phyloP scores from a whole-genome alignment of 257 asterid genomes.

The Verbena officinalis region DNA sequence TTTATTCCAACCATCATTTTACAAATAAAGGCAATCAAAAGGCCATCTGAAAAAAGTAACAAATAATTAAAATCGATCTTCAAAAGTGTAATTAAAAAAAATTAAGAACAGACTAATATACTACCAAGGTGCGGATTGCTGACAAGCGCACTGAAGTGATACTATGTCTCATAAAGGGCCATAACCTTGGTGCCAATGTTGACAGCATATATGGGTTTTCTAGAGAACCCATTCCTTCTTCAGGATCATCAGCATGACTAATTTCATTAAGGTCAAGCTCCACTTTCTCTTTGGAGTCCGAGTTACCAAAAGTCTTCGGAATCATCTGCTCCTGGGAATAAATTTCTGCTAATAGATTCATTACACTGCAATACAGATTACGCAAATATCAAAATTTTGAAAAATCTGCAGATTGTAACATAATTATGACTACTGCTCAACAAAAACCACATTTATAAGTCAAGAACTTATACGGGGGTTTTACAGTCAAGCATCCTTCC shows the following conservation, averaged over 20 bases:
- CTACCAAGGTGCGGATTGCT: slow-evolving; percentile 97
- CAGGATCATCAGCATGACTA: slow-evolving; percentile 54
- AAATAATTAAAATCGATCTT: background rate
- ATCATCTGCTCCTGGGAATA: slow-evolving; percentile 96
- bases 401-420: slow-evolving; percentile 13
- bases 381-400: slow-evolving; percentile 31
- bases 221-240: slow-evolving; percentile 65
- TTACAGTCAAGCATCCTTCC: slow-evolving; percentile 3
- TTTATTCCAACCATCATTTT: background rate
- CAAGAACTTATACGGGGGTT: background rate
- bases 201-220: slow-evolving; percentile 83
- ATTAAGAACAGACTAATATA: slow-evolving; percentile 16
- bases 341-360: slow-evolving; percentile 97
- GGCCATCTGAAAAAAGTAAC: slow-evolving; percentile 1
- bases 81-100: slow-evolving; percentile 6
- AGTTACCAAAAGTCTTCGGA: slow-evolving; percentile 65
- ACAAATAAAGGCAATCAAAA: slow-evolving; percentile 21
- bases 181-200: slow-evolving; percentile 88
- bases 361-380: slow-evolving; percentile 74
- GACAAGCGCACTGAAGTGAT: slow-evolving; percentile 96
- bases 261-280: slow-evolving; percentile 86
- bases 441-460: slow-evolving; percentile 8
- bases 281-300: slow-evolving; percentile 46
- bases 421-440: background rate
- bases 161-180: slow-evolving; percentile 99